Conservation (phyloP, 1,284 basidiomycete genomes). For the Pyrrhoderma lamaoense region DNA sequence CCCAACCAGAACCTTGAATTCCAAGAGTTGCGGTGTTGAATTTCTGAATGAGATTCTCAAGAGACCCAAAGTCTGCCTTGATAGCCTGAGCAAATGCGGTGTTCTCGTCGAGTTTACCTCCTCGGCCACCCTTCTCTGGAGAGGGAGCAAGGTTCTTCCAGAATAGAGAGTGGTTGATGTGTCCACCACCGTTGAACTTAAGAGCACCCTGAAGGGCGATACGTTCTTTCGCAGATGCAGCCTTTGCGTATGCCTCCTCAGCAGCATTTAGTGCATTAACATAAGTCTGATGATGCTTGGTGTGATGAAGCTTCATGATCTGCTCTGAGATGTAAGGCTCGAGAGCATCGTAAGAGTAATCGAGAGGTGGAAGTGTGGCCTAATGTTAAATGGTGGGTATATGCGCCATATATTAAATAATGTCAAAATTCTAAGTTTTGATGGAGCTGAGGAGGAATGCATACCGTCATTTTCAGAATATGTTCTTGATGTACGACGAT, state of each 20-base stretch:
- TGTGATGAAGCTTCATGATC: slow-evolving; percentile 84
- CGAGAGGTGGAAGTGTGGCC: slow-evolving; percentile 62
- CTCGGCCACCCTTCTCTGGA: slow-evolving; percentile 39
- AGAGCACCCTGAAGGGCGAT: slow-evolving; percentile 71
- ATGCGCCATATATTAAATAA: background rate
- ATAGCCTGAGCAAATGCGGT: slow-evolving; percentile 62
- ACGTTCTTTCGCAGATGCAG: slow-evolving; percentile 62
- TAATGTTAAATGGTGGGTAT: slow-evolving; percentile 4
- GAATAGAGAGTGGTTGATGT: slow-evolving; percentile 90
- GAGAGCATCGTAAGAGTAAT: slow-evolving; percentile 83
- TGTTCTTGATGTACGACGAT: background rate
- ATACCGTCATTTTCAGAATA: slow-evolving; percentile 1
- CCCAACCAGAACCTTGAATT: slow-evolving; percentile 92
- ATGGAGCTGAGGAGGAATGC: background rate
- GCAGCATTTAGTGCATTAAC: slow-evolving; percentile 71
- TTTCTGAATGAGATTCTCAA: slow-evolving; percentile 61
- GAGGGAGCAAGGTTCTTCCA: slow-evolving; percentile 83
- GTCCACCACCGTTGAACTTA: slow-evolving; percentile 69
- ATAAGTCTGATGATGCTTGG: slow-evolving; percentile 81
- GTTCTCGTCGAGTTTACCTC: slow-evolving; percentile 58
- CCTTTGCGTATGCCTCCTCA: slow-evolving; percentile 63
- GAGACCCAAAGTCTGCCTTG: slow-evolving; percentile 54
- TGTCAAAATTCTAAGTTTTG: no score
- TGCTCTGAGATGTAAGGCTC: slow-evolving; percentile 79
- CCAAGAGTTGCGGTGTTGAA: slow-evolving; percentile 73